Conservation (phyloP, 1,284 basidiomycete species). For the Quambalaria eucalypti region DNA sequence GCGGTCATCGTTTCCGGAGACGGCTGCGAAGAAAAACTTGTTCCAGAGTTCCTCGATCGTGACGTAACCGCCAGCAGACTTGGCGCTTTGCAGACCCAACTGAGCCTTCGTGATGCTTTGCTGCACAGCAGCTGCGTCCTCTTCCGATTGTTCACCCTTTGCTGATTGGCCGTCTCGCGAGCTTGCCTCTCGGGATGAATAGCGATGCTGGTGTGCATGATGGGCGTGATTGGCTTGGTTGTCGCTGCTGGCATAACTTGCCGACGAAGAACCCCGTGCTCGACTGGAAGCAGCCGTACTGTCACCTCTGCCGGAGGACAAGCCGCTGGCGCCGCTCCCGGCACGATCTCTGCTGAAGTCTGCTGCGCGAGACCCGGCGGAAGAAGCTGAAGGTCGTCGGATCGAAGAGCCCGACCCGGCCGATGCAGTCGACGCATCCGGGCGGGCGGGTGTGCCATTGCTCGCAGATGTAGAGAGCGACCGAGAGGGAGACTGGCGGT, state of each 20-base stretch:
- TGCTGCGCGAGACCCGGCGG: too few relatives aligned
- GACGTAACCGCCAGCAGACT: slow-evolving; percentile 32
- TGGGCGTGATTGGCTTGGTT: too few relatives aligned
- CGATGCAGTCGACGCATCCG: neutral
- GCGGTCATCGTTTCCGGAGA: slow-evolving; percentile 23
- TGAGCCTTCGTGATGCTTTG: slow-evolving; percentile 26
- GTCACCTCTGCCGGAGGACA: neutral
- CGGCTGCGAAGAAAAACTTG: slow-evolving; percentile 36
- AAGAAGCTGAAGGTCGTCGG: too few relatives aligned
- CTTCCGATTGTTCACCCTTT: slow-evolving; percentile 16
- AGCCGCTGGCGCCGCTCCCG: neutral
- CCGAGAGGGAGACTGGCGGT: too few relatives aligned
- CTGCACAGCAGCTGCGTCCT: slow-evolving; percentile 19
- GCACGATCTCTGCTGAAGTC: too few relatives aligned
- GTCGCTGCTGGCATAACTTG: neutral
- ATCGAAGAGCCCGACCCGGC: neutral
- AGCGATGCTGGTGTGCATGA: too few relatives aligned
- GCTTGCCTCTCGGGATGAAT: slow-evolving; percentile 11
- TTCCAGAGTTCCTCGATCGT: slow-evolving; percentile 39
- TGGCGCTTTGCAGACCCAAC: slow-evolving; percentile 25
- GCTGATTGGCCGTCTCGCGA: slow-evolving; percentile 15
- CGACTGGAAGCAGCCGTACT: neutral
- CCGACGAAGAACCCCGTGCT: neutral
- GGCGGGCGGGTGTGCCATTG: neutral
- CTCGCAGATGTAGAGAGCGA: too few relatives aligned